Evolutionary conservation across 352 stramenopile genomes (phyloP), one percentile per base, ranked within the genome.

Genomic region (Detonula confervacea): DNA sequence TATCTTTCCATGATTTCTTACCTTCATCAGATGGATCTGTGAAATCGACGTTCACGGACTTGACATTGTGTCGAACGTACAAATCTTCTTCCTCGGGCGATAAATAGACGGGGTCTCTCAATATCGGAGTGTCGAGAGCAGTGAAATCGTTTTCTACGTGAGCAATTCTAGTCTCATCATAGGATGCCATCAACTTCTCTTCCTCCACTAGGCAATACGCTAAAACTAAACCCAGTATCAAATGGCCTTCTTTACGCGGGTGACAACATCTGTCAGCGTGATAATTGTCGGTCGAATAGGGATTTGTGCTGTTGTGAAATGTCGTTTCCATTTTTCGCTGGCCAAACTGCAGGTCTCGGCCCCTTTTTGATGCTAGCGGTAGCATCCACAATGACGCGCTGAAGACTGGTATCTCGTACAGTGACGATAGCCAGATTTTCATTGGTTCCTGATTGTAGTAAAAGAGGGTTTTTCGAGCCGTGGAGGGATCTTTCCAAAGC

Each of bases 321-420:
- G 24, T 16, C 46, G n/a, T 54, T 14, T 54, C 7, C 46, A 54
- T 54, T 27, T n/a, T n/a, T n/a, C n/a, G n/a, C n/a, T n/a, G n/a
- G n/a, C n/a, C n/a, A n/a, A n/a, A n/a, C n/a, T n/a, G n/a, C n/a
- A n/a, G n/a, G n/a, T n/a, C n/a, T n/a, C n/a, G n/a, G n/a, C n/a
- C 46, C 46, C 46, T 54, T 54, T 20, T 54, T 54, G 18, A 16
- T 54, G n/a, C 18, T 2, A 54, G 16, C 7, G 46, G 2, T 27
- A 54, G 46, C 46, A 54, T 29, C 46, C 46, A 54, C 5, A 54
- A 16, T 54, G 46, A 54, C 1, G 46, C 46, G 16, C 46, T 54
- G n/a, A 54, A 54, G 1, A 25, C 14, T 18, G 77, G 77, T 16
- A 84, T 73, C 30, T 84, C 77, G 44, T 84, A 84, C 37, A 84